Evolutionary conservation across 169 alveolate species (phyloP).

Genomic region (Eimeria acervulina): DNA sequence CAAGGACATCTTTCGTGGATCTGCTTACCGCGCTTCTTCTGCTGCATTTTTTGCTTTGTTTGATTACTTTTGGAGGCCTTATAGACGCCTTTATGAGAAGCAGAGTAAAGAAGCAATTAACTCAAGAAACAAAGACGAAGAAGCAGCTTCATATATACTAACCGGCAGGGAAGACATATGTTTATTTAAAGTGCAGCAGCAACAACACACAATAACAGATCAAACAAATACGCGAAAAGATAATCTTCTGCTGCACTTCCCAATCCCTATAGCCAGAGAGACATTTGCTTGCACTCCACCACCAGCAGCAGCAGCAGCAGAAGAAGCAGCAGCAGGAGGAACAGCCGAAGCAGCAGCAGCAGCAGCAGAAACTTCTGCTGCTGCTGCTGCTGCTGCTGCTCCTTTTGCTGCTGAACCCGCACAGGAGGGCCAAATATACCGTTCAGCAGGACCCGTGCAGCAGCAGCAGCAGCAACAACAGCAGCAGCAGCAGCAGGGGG

Average conservation of each 20-base stretch:
- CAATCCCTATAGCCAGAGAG: not conserved
- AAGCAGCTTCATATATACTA: too few species aligned
- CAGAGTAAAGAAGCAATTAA: not conserved
- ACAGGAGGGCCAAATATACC: too few species aligned
- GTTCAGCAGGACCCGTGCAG: too few species aligned
- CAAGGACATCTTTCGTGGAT: not conserved
- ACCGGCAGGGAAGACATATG: too few species aligned
- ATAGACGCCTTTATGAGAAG: not conserved
- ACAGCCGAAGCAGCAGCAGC: too few species aligned
- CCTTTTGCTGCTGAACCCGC: too few species aligned
- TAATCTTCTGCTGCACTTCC: not conserved
- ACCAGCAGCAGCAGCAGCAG: slow-evolving; percentile 11
- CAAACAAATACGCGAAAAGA: not conserved
- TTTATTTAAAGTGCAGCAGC: not conserved
- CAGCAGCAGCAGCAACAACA: too few species aligned
- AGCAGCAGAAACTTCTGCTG: too few species aligned
- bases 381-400: too few species aligned
- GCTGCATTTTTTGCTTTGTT: not conserved
- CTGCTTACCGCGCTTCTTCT: not conserved
- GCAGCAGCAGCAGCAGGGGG: too few species aligned
- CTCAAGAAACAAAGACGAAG: too few species aligned
- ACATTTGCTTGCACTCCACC: not conserved
- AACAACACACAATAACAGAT: too few species aligned
- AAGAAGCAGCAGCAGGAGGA: not conserved
- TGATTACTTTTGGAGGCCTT: not conserved